A percentile compares a stretch with the other conserved stretches of the same genome.
Evolutionary conservation across 2,329 filamentous ascomycete species (phyloP).

Genomic region (Gliomastix tumulicola): DNA sequence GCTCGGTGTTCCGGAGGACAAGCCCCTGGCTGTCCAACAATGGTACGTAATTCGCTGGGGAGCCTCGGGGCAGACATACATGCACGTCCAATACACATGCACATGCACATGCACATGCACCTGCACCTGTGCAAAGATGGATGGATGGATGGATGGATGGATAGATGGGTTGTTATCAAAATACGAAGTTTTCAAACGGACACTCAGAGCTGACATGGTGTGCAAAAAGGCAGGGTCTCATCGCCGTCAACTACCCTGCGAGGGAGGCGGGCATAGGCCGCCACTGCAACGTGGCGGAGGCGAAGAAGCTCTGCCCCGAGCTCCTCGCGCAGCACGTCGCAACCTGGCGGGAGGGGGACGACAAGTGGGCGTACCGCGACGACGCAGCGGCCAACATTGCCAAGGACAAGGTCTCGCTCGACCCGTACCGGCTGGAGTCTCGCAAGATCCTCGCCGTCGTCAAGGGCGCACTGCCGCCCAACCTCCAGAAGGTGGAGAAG

Average conservation of each 20-base stretch:
- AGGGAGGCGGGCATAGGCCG: constrained; percentile 72
- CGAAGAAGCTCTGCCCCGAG: constrained; percentile 77
- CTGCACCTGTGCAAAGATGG: no score
- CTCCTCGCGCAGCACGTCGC: constrained; percentile 88
- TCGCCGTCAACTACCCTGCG: constrained; percentile 93
- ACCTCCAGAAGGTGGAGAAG: constrained; percentile 76
- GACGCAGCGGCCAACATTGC: constrained; percentile 74
- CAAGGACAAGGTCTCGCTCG: constrained; percentile 88
- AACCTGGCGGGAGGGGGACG: constrained; percentile 88
- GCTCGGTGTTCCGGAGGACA: constrained; percentile 63
- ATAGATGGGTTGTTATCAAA: no score
- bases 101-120: no score
- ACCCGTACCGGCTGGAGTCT: constrained; percentile 83
- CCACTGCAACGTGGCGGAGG: constrained; percentile 73
- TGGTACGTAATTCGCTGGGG: constrained; percentile 64
- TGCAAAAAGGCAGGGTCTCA: constrained; percentile 80
- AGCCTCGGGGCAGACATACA: no score
- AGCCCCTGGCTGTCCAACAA: constrained; percentile 88
- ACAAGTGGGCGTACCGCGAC: constrained; percentile 83
- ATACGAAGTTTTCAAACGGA: no score
- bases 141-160: no score
- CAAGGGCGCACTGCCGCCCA: constrained; percentile 61
- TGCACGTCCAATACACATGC: no score
- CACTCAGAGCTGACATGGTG: no score
- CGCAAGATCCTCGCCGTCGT: constrained; percentile 74